Evolutionary conservation across 441 rosid genomes (phyloP).

Genomic region (Corymbia citriodora): DNA sequence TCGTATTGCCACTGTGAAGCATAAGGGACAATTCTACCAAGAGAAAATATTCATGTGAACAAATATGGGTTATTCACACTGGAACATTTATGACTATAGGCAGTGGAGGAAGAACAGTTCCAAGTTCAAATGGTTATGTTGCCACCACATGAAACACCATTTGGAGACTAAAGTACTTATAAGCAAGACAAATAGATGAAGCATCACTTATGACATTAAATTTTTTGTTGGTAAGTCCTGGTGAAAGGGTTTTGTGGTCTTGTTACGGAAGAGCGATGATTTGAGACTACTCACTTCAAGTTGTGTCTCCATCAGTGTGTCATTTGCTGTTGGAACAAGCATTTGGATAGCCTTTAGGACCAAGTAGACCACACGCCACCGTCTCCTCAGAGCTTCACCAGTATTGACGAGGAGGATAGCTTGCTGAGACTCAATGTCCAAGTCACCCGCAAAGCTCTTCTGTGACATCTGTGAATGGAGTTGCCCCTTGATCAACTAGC

Average conservation of each 20-base stretch:
- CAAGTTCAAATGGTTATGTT: background rate
- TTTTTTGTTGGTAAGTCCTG: background rate
- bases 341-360: background rate
- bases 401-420: background rate
- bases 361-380: background rate
- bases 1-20: background rate
- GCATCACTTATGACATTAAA: background rate
- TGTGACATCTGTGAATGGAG: background rate
- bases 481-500: background rate
- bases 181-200: background rate
- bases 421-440: background rate
- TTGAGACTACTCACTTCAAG: background rate
- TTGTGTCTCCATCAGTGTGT: background rate
- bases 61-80: background rate
- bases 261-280: background rate
- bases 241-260: background rate
- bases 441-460: background rate
- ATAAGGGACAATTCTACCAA: background rate
- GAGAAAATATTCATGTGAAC: background rate
- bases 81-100: background rate
- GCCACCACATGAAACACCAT: background rate
- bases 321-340: background rate
- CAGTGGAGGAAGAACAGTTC: background rate
- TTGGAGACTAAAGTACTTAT: background rate
- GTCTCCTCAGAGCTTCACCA: background rate